Percentiles rank a stretch among this genome's conserved stretches.
Conservation (phyloP, 2,329 filamentous ascomycete genomes). For the Colletotrichum viniferum region DNA sequence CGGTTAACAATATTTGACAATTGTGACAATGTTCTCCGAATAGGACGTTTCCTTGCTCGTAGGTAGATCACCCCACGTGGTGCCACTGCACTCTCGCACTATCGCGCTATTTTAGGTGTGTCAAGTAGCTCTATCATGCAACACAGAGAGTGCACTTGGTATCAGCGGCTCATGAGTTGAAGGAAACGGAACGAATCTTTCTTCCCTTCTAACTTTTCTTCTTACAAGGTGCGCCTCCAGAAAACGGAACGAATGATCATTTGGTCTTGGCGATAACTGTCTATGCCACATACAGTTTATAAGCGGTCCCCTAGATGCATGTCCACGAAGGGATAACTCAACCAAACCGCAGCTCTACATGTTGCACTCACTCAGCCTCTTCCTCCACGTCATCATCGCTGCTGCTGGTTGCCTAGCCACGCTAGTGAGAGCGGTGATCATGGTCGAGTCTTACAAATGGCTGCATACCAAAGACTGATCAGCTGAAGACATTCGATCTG, state of each 20-base stretch:
- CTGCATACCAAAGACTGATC: neutral
- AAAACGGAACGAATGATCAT: neutral
- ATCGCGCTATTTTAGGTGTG: neutral
- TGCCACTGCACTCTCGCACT: neutral
- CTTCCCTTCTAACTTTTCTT: no score
- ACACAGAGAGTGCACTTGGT: neutral
- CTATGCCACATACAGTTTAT: neutral
- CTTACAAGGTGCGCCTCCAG: no score
- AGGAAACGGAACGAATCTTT: neutral
- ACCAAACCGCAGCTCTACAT: neutral
- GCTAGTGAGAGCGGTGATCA: neutral
- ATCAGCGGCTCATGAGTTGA: neutral
- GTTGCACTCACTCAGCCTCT: neutral
- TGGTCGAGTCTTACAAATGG: accelerated
- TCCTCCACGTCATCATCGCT: neutral
- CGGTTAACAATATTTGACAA: neutral
- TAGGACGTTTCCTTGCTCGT: neutral
- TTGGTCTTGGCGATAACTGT: neutral
- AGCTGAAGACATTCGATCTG: neutral
- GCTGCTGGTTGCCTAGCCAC: neutral
- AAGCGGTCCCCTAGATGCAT: neutral
- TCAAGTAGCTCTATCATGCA: neutral
- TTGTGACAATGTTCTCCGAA: neutral
- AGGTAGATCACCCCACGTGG: neutral
- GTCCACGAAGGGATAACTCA: neutral